A percentile compares a stretch with the other conserved stretches of the same genome.
Conservation (phyloP, 176 grass and related monocot species). For the Saccharum spontaneum region DNA sequence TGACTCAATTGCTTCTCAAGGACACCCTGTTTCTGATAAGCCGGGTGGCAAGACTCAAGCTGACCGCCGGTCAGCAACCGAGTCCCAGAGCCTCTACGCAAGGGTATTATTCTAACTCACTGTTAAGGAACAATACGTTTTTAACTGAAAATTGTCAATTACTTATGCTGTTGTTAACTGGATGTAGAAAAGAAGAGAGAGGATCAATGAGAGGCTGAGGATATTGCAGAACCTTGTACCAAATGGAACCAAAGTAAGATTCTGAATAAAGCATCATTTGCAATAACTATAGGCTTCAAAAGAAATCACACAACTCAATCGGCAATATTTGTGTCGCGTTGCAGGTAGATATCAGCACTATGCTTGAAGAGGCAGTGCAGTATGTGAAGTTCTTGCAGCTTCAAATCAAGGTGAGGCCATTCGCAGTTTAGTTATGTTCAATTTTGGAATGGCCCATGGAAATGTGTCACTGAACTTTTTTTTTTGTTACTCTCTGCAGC, state of each 20-base stretch:
- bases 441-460: neutral
- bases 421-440: neutral
- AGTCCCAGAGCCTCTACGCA: constrained; percentile 87
- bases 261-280: constrained; percentile 4
- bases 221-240: constrained; percentile 83
- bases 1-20: constrained; percentile 48
- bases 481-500: constrained; percentile 44
- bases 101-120: constrained; percentile 52
- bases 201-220: constrained; percentile 80
- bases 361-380: constrained; percentile 88
- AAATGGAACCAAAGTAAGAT: constrained; percentile 88
- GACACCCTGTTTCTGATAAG: constrained; percentile 33
- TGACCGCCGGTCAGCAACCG: constrained; percentile 41
- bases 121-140: neutral
- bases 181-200: constrained; percentile 85
- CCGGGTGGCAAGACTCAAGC: constrained; percentile 43
- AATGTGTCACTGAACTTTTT: neutral
- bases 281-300: neutral
- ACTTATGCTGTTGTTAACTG: constrained; percentile 35
- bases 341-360: constrained; percentile 91
- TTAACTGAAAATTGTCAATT: constrained; percentile 16
- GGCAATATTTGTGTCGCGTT: constrained; percentile 7
- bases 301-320: constrained; percentile 6
- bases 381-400: constrained; percentile 89
- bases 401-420: constrained; percentile 75